These are phyloP conservation scores for Lichtheimia ornata DNA, from an alignment of 371 early-diverging fungal species.

Conservation along the genomic window DNA sequence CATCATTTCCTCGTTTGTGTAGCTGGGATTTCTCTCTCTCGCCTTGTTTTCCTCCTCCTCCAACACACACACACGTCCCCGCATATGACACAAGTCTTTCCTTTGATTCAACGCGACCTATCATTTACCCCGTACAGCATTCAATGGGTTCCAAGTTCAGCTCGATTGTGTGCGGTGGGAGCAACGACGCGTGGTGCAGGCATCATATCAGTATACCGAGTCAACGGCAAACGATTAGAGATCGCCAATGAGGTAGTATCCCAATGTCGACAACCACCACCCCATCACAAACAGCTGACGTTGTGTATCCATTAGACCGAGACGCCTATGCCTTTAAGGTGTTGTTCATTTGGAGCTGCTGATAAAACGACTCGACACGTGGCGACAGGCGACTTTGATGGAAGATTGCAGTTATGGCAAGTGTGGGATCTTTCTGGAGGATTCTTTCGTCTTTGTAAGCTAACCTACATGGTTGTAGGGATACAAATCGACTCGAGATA, in stretches of 20 bases:
- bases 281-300: neutral
- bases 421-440: neutral
- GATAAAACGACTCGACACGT: slow-evolving; percentile 56
- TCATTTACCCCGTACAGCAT: slow-evolving; percentile 44
- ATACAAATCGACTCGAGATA: slow-evolving; percentile 65
- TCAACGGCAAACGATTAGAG: slow-evolving; percentile 48
- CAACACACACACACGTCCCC: too few relatives aligned
- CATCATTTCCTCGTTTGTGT: too few relatives aligned
- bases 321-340: slow-evolving; percentile 63
- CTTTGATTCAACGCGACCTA: slow-evolving; percentile 27
- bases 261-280: too few relatives aligned
- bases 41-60: too few relatives aligned
- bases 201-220: slow-evolving; percentile 60
- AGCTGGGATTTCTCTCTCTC: too few relatives aligned
- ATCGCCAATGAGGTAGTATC: slow-evolving; percentile 48
- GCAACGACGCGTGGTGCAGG: slow-evolving; percentile 70
- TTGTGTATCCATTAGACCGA: slow-evolving; percentile 26
- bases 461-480: slow-evolving; percentile 37
- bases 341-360: slow-evolving; percentile 68
- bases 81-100: slow-evolving; percentile 5
- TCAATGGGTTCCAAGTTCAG: slow-evolving; percentile 75
- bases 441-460: neutral
- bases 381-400: slow-evolving; percentile 80
- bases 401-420: slow-evolving; percentile 66
- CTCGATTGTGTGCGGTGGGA: slow-evolving; percentile 71